These are phyloP conservation scores for Euphorbia tirucalli DNA, from an alignment of 345 rosid genomes.

Conservation along the genomic window DNA sequence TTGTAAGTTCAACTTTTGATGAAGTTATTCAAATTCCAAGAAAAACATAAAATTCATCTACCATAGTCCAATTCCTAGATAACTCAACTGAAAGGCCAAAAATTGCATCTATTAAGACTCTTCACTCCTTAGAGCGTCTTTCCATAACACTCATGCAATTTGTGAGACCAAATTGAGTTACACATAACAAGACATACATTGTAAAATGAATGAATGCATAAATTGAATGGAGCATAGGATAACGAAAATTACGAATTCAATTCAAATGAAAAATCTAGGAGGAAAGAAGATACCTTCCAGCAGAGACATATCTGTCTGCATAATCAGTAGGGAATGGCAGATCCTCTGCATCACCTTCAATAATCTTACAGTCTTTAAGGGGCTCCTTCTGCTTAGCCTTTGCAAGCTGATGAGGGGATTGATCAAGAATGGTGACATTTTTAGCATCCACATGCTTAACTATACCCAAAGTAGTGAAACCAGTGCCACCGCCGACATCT, in stretches of 20 bases:
- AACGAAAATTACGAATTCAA: neutral
- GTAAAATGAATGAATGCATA: neutral
- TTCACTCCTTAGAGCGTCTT: neutral
- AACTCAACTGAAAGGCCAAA: neutral
- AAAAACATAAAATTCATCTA: neutral
- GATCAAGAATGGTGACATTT: conserved; percentile 94
- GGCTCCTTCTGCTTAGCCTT: conserved; percentile 95
- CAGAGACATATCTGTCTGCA: conserved; percentile 94
- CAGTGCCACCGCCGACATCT: conserved; percentile 99
- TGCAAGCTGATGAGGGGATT: conserved; percentile 97
- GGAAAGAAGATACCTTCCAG: conserved; percentile 63
- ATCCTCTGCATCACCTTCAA: conserved; percentile 97
- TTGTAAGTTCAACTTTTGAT: neutral
- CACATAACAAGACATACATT: neutral
- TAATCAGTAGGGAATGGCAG: conserved; percentile 84
- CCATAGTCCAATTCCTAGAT: neutral
- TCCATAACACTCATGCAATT: neutral
- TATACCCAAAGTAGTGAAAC: conserved; percentile 93
- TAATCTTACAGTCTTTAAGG: conserved; percentile 85
- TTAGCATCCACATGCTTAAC: conserved; percentile 93
- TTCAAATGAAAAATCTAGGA: neutral
- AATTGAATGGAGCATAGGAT: no score
- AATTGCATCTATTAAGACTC: neutral
- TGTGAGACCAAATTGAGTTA: neutral
- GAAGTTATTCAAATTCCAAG: neutral